Evolutionary conservation across 208 protist species (phyloP).

Genomic region (Leishmania guyanensis): DNA sequence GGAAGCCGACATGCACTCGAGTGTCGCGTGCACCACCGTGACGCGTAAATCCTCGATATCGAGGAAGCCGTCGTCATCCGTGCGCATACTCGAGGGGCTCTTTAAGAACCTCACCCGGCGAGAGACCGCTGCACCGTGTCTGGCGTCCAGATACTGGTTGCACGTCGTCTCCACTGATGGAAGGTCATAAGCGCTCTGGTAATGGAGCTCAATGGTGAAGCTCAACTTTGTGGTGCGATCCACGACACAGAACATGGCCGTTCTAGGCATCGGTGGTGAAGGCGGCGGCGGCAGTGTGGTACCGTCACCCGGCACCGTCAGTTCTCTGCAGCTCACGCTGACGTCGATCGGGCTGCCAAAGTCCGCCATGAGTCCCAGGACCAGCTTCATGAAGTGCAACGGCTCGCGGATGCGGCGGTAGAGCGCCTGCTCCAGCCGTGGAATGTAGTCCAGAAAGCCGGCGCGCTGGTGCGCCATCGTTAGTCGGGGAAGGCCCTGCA

Average conservation of each 20-base stretch:
- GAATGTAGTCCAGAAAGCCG: slow-evolving; percentile 44
- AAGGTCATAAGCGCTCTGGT: slow-evolving; percentile 39
- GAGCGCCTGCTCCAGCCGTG: slow-evolving; percentile 40
- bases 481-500: slow-evolving; percentile 34
- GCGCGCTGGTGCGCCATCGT: slow-evolving; percentile 15
- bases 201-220: slow-evolving; percentile 57
- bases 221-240: slow-evolving; percentile 32
- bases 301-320: background rate
- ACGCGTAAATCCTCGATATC: slow-evolving; percentile 32
- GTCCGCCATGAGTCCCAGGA: slow-evolving; percentile 29
- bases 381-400: slow-evolving; percentile 49
- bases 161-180: slow-evolving; percentile 46
- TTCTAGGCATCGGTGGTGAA: slow-evolving; percentile 11
- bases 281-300: background rate
- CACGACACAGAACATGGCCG: slow-evolving; percentile 44
- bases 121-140: slow-evolving; percentile 20
- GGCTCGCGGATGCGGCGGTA: slow-evolving; percentile 39
- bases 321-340: slow-evolving; percentile 18
- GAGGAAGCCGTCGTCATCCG: slow-evolving; percentile 36
- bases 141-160: slow-evolving; percentile 34
- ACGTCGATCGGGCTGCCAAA: slow-evolving; percentile 49
- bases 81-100: slow-evolving; percentile 16
- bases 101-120: slow-evolving; percentile 40
- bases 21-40: slow-evolving; percentile 20
- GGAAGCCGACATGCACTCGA: slow-evolving; percentile 31